Percentiles rank a stretch among this genome's conserved stretches.
phyloP scores from a whole-genome alignment of 805 yeast genomes.

The Nakazawaea populi region DNA sequence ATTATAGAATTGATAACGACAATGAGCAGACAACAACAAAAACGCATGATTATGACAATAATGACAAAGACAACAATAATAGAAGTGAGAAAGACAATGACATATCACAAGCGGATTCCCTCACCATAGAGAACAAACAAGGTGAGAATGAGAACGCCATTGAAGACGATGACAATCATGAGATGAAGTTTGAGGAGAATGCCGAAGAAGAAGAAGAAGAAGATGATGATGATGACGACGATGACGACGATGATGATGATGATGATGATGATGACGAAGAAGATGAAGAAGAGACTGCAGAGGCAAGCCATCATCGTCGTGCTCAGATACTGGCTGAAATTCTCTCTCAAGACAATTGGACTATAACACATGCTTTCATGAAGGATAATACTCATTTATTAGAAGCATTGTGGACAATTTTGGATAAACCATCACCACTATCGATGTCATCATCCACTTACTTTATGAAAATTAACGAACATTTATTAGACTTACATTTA shows the following conservation, averaged over 20 bases:
- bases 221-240: slow-evolving; percentile 19
- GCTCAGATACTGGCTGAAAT: slow-evolving; percentile 84
- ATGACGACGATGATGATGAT: slow-evolving; percentile 11
- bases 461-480: slow-evolving; percentile 89
- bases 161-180: slow-evolving; percentile 16
- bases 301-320: slow-evolving; percentile 28
- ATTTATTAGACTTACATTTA: slow-evolving; percentile 81
- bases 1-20: neutral
- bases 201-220: slow-evolving; percentile 19
- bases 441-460: slow-evolving; percentile 77
- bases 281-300: slow-evolving; percentile 25
- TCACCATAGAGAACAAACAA: slow-evolving; percentile 25
- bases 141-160: slow-evolving; percentile 17
- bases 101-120: neutral
- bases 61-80: slow-evolving; percentile 9
- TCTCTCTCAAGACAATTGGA: slow-evolving; percentile 89
- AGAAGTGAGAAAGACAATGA: slow-evolving; percentile 12
- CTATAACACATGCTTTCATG: slow-evolving; percentile 84
- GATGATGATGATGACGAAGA: slow-evolving; percentile 24
- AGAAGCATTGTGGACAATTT: slow-evolving; percentile 70
- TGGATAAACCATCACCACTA: slow-evolving; percentile 62
- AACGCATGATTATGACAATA: neutral
- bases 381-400: slow-evolving; percentile 55
- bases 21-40: slow-evolving; percentile 16
- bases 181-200: slow-evolving; percentile 14